Evolutionary conservation across 768 basidiomycete species (phyloP), one percentile per base, ranked within the genome.

Genomic region (Suillus cothurnatus): DNA sequence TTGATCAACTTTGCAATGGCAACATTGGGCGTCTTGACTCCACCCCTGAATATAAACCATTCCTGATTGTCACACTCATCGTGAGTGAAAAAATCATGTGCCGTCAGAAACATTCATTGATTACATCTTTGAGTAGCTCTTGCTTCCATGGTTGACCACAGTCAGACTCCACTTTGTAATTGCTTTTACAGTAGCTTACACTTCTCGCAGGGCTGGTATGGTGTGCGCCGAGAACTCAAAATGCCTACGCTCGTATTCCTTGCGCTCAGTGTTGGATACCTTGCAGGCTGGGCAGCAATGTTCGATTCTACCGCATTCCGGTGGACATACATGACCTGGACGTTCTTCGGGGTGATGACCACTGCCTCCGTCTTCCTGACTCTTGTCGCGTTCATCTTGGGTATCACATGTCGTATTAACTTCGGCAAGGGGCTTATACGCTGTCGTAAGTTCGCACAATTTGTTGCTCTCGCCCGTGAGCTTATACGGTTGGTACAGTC

Each of bases 271-370:
- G 65, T 85, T 38, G 73, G 85, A 23, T 91, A 93, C 73, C 80
- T 93, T 23, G 82, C 78, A 43, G 89, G 86, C 47, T 93, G 88
- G 88, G 81, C 87, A 57, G 74, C 86, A 65, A 90, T 93, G 88
- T 92, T 94, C 74, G 78, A 85, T 61, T 86, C 89, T 32, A 79
- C 79, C 8, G 85, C 89, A 4, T 93, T 93, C 83, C 85, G 88
- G 55, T 91, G 90, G 89, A 88, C 87, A 21, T 92, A 90, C 73
- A 75, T 81, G 50, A 85, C 85, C 15, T 94, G 92, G 92, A 75
- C 74, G 5, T 92, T 93, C 81, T 93, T 93, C 76, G 82, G 85
- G 58, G 72, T 89, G 64, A 88, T 90, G 79, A 81, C 85, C 9
- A 73, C 80, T 11, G 77, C 83, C 2, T 89, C 91, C 0, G 86